Conservation (phyloP, 306 rosid species). For the Herpetospermum pedunculosum region DNA sequence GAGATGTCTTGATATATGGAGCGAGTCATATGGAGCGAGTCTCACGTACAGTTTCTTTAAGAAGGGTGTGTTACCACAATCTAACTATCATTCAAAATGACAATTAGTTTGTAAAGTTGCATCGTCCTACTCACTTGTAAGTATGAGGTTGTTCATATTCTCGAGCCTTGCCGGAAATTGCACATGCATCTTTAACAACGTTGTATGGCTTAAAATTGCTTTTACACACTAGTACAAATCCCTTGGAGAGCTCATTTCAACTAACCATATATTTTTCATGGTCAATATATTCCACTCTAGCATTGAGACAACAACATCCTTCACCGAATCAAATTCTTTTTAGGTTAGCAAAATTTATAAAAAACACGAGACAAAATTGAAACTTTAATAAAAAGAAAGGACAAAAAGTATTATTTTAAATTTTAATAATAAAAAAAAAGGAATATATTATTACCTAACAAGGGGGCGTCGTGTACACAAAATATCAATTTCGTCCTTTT, state of each 20-base stretch:
- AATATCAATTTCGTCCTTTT: neutral
- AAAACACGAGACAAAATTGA: neutral
- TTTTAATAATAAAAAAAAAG: neutral
- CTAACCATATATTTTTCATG: neutral
- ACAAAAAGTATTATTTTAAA: neutral
- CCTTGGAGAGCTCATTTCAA: neutral
- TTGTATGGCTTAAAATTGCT: neutral
- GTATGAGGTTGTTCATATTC: too few species aligned
- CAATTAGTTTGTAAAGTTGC: too few species aligned
- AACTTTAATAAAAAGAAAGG: neutral
- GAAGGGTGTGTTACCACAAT: too few species aligned
- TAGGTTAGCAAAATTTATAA: neutral
- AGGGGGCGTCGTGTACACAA: neutral
- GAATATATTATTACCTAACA: neutral
- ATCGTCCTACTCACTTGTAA: too few species aligned
- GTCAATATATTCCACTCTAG: neutral
- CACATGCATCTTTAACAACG: too few species aligned
- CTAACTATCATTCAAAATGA: too few species aligned
- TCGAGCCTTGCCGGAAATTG: too few species aligned
- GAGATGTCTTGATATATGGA: too few species aligned
- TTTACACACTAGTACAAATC: neutral
- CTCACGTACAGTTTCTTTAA: too few species aligned
- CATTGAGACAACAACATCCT: neutral
- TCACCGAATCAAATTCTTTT: neutral
- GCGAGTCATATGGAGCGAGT: too few species aligned